A percentile compares a stretch with the other conserved stretches of the same genome.
phyloP scores from a whole-genome alignment of 768 basidiomycete genomes.

The Cystobasidium onofrii region DNA sequence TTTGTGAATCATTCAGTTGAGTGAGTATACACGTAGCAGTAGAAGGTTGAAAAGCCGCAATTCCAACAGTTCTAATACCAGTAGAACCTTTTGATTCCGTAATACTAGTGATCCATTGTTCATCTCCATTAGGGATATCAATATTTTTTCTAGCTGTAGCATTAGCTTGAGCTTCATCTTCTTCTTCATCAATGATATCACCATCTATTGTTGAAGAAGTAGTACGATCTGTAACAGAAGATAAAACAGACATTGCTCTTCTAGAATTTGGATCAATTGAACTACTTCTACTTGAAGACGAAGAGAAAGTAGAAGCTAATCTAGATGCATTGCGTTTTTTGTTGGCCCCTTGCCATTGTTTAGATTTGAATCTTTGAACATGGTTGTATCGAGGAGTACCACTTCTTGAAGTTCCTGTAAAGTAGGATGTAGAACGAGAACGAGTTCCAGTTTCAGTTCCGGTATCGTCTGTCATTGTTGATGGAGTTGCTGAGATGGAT shows the following conservation, averaged over 20 bases:
- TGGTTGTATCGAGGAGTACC: not conserved
- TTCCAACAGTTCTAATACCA: conserved; percentile 12
- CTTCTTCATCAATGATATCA: too few species aligned
- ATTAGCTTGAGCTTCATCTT: not conserved
- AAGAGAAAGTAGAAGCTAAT: not conserved
- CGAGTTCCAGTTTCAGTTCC: not conserved
- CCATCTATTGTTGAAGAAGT: not conserved
- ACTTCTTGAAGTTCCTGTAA: not conserved
- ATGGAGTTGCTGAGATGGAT: conserved; percentile 1
- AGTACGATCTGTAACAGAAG: not conserved
- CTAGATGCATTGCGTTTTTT: not conserved
- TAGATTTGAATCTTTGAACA: not conserved
- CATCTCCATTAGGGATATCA: not conserved
- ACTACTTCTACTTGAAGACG: not conserved
- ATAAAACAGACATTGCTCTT: conserved; percentile 7
- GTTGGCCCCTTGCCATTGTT: not conserved
- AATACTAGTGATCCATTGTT: conserved; percentile 11
- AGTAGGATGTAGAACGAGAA: not conserved
- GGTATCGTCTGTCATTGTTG: not conserved
- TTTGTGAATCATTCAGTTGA: conserved; percentile 75
- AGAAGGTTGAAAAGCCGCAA: conserved; percentile 28
- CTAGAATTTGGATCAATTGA: not conserved
- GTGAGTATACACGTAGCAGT: not conserved
- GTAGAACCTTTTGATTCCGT: conserved; percentile 1
- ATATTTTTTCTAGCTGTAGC: not conserved